These are phyloP conservation scores for Chlorella sorokiniana DNA, from an alignment of 139 green algal species.

Conservation along the genomic window DNA sequence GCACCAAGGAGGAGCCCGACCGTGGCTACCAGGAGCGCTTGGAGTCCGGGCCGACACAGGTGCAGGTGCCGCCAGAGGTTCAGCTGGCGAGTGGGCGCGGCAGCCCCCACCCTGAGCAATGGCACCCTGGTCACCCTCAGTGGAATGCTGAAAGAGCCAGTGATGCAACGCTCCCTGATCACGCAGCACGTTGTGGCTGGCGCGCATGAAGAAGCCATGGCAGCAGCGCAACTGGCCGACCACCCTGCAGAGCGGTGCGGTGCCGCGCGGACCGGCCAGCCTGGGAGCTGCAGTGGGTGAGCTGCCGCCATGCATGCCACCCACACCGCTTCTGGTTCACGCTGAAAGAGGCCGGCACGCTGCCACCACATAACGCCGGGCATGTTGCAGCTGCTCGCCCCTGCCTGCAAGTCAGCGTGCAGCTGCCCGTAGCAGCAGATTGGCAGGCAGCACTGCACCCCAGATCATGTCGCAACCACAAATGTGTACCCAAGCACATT, in stretches of 20 bases:
- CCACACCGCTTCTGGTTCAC: no score
- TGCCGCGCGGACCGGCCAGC: not conserved
- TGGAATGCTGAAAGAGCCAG: not conserved
- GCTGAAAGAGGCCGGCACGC: no score
- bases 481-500: not conserved
- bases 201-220: not conserved
- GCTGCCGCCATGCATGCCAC: not conserved
- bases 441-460: not conserved
- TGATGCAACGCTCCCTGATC: no score
- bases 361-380: no score
- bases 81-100: not conserved
- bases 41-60: not conserved
- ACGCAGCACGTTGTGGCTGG: not conserved
- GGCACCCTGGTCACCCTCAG: not conserved
- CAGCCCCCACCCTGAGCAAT: no score
- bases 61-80: not conserved
- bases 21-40: not conserved
- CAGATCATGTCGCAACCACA: not conserved
- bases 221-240: not conserved
- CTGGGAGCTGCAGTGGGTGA: not conserved
- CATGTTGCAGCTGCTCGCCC: no score
- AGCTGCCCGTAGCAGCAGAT: not conserved
- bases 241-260: not conserved
- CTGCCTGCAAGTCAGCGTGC: not conserved
- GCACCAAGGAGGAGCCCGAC: not conserved